Base-by-base conservation (phyloP, 495 filamentous ascomycete species). In the Aspergillus carlsbadensis region DNA sequence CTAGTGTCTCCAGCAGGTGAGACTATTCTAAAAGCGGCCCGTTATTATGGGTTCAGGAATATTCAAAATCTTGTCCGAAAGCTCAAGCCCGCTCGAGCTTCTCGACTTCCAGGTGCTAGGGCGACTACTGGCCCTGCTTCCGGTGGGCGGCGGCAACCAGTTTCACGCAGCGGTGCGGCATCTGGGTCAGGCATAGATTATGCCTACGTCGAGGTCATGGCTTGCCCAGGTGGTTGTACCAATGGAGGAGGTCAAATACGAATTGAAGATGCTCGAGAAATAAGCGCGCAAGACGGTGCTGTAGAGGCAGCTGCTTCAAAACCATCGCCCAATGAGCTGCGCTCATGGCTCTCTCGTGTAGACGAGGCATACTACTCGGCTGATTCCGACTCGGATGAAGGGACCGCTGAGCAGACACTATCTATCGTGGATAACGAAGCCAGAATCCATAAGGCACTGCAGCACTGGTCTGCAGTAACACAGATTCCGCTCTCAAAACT, bases 221-320 rank as follows among this genome's bases (percentile, higher is more conserved):
- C 94, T 24, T 98, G 94, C 72, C 94, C 94, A 0, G 94, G 95
- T 10, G 94, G 94, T 1, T 98, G 94, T 70, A 98, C 94, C 45
- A 98, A 98, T 65, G 94, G 94, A 0, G 94, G 94, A 20, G 94
- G 94, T 0, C 94, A 98, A 76, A 87, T 98, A 56, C 93, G 95
- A 56, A 84, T 87, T 17, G 88, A 88, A 36, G 94, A 98, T 68
- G 80, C 87, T 18, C 57, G 68, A 33, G 70, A 73, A 50, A 57
- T 41, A 33, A 61, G 44, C 33, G 31, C 62, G n/a, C 61, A 64
- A 50, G 42, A 40, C 10, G 29, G 39, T 8, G 45, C 52, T 15
- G 5, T 18, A 7, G 65, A 60, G 10, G 18, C 35, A 13, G 6
- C 65, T 37, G 74, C 52, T 39, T 65, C 73, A 6, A 86, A 86